Base-by-base conservation (phyloP, 257 asterid species). In the Anisodus tanguticus region DNA sequence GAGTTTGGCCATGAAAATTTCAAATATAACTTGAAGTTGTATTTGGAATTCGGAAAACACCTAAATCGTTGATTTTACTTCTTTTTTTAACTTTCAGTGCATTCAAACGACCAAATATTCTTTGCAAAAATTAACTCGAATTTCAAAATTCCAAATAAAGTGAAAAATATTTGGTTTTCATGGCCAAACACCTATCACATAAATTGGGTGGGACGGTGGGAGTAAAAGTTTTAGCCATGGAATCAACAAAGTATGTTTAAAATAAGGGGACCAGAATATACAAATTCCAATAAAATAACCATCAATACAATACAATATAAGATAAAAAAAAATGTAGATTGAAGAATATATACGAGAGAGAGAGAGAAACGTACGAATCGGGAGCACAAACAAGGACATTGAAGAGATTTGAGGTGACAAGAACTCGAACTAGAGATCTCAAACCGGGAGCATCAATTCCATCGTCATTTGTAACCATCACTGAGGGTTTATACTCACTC, bases 381-480 rank as follows among this genome's bases (percentile, higher is more conserved):
- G 99, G 98, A 26, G 99, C 99, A 88, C 97, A 93, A 77, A 96
- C 98, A 85, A 92, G 86, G 88, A 94, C 94, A 47, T 86, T 70
- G 87, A 93, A 94, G 82, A 95, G 99, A 86, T 91, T 84, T 71
- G 98, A 70, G 81, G 97, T 84, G 87, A 92, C 90, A 63, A 96
- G 98, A 70, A 88, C 93, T 35, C 86, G 84, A 80, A 95, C 95
- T 0, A 95, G 94, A 88, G 98, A 92, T 72, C 90, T 90, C 80
- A 95, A 86, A 4, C 99, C 99, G 0, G 98, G 90, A n/a, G 99
- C 98, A 64, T 91, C 95, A 19, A 96, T 93, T 57, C 98, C 99
- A 79, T 94, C 98, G 89, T 94, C 99, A 88, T 94, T 96, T 26
- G 99, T 74, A 0, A 74, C 41, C 80, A 74, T 49, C 19, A 74